Base-by-base conservation (phyloP, 163 green algal genomes). In the Smithsoniella earleae region DNA sequence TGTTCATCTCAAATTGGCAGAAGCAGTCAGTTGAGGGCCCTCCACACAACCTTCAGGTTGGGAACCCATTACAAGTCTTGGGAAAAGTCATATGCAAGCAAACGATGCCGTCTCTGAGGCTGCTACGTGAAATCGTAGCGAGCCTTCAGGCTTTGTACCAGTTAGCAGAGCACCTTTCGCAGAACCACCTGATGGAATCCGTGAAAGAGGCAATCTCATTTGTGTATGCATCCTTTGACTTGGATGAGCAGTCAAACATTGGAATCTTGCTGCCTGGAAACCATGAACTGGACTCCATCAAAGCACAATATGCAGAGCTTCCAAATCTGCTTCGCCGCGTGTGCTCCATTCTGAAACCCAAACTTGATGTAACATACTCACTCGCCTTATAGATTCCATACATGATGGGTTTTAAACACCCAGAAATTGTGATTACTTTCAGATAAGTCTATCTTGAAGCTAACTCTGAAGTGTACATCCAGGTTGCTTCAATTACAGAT, bases 151-250 rank as follows among this genome's bases (percentile, higher is more conserved):
- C 58, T 4, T 5, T 36, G 6, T 40, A 3, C 27, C 58, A 69
- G 3, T 13, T 69, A n/a, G 58, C 58, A 45, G 25, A 30, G 31
- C 8, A 5, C 10, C 16, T 69, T 8, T 43, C 18, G 20, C 58
- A 69, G 27, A 6, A 69, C 16, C 30, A 33, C 28, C 25, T 69
- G 31, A 16, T n/a, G 18, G 4, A 1, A 10, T 45, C 27, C 20
- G 5, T 69, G 20, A 1, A 69, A 34, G 25, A 38, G 8, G 43
- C 43, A 3, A 16, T 69, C 22, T 38, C 58, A 6, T 69, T 69
- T 40, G 3, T 69, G 58, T 34, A 34, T 69, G 27, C n/a, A n/a
- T 69, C 30, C 30, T 69, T 69, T 69, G 58, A 69, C 25, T 69
- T 69, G 40, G 0, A 69, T 20, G 2, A 34, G 18, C 58, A 34